A percentile compares a stretch with the other conserved stretches of the same genome.
Conservation (phyloP, 306 rosid genomes). For the Fragaria iinumae region DNA sequence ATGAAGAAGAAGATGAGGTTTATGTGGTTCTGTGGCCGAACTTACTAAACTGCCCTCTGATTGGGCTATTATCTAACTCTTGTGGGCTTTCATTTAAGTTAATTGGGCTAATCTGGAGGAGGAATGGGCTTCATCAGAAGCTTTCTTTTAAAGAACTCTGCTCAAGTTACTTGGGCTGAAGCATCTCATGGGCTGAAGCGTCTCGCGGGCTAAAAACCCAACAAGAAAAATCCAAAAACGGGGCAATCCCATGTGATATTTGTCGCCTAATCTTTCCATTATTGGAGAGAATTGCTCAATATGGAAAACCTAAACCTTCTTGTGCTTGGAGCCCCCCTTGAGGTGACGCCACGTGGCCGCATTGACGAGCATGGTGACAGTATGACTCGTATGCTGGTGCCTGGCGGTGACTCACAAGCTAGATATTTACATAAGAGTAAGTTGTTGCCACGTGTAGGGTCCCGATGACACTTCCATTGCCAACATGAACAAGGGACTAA, state of each 20-base stretch:
- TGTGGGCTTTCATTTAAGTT: background rate
- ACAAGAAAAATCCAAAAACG: too few relatives aligned
- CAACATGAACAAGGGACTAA: background rate
- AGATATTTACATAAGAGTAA: background rate
- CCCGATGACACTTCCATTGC: background rate
- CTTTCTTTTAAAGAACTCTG: too few relatives aligned
- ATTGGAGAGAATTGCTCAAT: background rate
- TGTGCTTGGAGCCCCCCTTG: background rate
- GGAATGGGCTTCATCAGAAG: background rate
- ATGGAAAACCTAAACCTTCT: background rate
- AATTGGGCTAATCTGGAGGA: background rate
- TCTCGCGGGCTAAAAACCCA: background rate
- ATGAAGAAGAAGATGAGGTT: conserved; percentile 26
- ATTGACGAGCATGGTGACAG: background rate
- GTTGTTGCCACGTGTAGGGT: background rate
- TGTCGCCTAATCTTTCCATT: background rate
- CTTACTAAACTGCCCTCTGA: background rate
- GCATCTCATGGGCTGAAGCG: too few relatives aligned
- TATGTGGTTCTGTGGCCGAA: background rate
- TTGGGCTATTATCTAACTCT: background rate
- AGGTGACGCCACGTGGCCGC: background rate
- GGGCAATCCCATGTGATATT: background rate
- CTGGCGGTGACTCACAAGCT: background rate
- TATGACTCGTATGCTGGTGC: too few relatives aligned
- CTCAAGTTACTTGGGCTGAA: too few relatives aligned